Conservation (phyloP, 1,284 basidiomycete species). For the Ganoderma lingzhi region DNA sequence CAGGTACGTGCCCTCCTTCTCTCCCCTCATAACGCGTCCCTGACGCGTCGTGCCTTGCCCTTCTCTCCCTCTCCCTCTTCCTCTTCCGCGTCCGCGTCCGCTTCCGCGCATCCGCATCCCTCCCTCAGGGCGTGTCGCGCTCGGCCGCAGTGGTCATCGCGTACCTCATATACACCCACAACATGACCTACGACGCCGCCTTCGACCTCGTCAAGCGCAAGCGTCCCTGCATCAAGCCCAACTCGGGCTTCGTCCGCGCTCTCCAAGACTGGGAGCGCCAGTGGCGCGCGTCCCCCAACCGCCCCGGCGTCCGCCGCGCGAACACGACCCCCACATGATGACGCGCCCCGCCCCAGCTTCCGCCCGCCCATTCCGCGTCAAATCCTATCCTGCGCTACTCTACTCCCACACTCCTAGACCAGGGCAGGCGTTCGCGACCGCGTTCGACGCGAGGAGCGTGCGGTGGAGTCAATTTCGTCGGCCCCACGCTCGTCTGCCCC, state of each 20-base stretch:
- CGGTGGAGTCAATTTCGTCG: not conserved
- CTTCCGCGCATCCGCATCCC: conserved; percentile 23
- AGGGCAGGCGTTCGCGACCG: not conserved
- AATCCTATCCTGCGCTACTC: not conserved
- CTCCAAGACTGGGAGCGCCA: conserved; percentile 40
- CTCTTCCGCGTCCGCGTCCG: not conserved
- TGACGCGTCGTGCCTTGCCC: not conserved
- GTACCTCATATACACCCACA: conserved; percentile 69
- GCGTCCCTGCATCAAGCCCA: conserved; percentile 72
- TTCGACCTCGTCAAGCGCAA: conserved; percentile 61
- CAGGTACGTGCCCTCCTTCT: conserved; percentile 58
- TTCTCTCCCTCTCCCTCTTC: not conserved
- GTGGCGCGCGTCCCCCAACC: conserved; percentile 30
- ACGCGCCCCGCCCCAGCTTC: conserved; percentile 7
- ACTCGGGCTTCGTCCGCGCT: conserved; percentile 57
- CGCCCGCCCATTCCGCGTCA: not conserved
- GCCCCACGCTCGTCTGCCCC: not conserved
- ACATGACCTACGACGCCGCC: conserved; percentile 74
- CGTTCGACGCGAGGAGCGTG: not conserved
- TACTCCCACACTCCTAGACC: not conserved
- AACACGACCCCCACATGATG: conserved; percentile 33
- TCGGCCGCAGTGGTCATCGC: conserved; percentile 73
- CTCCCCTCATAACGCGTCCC: not conserved
- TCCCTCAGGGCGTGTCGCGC: conserved; percentile 67
- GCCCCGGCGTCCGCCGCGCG: conserved; percentile 32